Conservation (phyloP, 768 basidiomycete species). For the Pleurotus djamor region DNA sequence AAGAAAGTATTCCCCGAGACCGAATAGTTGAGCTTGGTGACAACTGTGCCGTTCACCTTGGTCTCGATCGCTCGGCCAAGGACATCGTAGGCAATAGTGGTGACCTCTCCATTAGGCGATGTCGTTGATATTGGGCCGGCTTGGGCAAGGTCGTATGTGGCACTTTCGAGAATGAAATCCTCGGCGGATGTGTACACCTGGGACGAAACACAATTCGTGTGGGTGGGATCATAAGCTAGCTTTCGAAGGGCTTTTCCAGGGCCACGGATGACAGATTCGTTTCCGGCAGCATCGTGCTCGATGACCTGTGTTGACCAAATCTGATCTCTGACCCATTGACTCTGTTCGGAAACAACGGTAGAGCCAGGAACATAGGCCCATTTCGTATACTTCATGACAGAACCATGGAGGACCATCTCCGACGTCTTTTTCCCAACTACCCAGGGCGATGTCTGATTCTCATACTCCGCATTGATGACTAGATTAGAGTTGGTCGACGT, state of each 20-base stretch:
- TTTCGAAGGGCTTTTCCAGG: neutral
- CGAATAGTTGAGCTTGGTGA: neutral
- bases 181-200: neutral
- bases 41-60: neutral
- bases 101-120: constrained; percentile 2
- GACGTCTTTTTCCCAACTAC: constrained; percentile 6
- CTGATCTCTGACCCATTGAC: constrained; percentile 1
- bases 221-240: neutral
- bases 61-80: neutral
- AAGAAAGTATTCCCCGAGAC: neutral
- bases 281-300: neutral
- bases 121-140: neutral
- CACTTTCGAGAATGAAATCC: neutral
- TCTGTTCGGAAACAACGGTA: neutral
- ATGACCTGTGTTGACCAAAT: neutral
- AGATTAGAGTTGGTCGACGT: neutral
- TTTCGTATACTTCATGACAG: constrained; percentile 3
- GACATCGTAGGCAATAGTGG: neutral
- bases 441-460: neutral
- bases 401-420: neutral
- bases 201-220: neutral
- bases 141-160: neutral
- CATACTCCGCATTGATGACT: neutral
- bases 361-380: neutral
- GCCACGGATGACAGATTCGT: neutral